Conservation (phyloP, 2,329 filamentous ascomycete species). For the Verticillium alfalfae region DNA sequence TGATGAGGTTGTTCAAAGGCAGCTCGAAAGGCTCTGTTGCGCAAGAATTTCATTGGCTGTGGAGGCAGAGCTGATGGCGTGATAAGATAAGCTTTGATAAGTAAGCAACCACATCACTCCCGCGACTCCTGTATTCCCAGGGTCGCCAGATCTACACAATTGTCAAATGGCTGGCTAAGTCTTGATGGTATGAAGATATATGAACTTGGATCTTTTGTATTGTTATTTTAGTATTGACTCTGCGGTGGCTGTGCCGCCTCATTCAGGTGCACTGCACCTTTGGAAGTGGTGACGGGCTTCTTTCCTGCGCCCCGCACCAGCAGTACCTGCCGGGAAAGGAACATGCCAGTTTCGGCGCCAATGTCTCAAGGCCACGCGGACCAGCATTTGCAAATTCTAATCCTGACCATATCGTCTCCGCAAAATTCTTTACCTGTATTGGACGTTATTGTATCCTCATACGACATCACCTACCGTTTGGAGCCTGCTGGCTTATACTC, state of each 20-base stretch:
- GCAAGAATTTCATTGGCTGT: conserved; percentile 13
- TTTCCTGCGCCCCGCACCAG: neutral
- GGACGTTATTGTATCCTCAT: neutral
- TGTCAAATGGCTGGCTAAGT: too few relatives aligned
- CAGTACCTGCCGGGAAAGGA: neutral
- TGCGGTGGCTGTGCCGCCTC: too few relatives aligned
- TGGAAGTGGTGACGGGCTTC: neutral
- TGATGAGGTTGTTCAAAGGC: conserved; percentile 7
- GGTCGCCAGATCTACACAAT: too few relatives aligned
- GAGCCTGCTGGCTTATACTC: neutral
- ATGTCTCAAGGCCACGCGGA: neutral
- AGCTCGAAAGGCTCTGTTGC: conserved; percentile 10
- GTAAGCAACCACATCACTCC: too few relatives aligned
- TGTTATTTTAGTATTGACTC: too few relatives aligned
- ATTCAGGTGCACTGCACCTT: too few relatives aligned
- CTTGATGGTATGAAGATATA: too few relatives aligned
- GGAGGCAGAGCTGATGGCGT: neutral
- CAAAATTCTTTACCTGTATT: neutral
- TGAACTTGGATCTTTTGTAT: too few relatives aligned
- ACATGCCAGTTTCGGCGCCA: neutral
- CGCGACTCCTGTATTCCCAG: too few relatives aligned
- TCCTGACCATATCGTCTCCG: neutral
- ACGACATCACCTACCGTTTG: neutral
- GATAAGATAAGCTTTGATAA: neutral
- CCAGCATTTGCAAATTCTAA: neutral